phyloP scores from a whole-genome alignment of 139 green algal species.

The Yamagishiella unicocca region DNA sequence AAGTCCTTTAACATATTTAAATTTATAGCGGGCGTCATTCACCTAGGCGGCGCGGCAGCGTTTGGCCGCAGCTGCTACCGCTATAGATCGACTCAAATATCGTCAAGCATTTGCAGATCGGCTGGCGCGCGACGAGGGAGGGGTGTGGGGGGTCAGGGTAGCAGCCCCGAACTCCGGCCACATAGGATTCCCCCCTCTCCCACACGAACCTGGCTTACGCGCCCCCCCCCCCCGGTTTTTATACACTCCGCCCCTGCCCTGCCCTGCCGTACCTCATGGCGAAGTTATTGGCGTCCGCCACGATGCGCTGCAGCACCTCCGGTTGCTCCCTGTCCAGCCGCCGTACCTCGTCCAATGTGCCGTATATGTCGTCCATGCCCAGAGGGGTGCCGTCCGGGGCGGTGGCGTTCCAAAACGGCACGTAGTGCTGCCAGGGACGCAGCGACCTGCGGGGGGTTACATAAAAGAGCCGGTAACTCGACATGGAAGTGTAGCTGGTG shows the following conservation, averaged over 20 bases:
- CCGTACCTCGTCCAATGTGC: background rate
- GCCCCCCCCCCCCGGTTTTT: background rate
- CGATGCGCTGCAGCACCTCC: background rate
- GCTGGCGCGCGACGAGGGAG: background rate
- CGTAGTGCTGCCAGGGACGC: constrained; percentile 1
- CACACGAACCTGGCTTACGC: background rate
- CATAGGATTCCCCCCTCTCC: background rate
- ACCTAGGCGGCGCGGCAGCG: background rate
- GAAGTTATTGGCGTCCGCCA: background rate
- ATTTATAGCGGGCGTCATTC: background rate
- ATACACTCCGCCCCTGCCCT: background rate
- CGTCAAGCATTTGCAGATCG: background rate
- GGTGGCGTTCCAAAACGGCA: constrained; percentile 36
- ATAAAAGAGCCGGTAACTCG: too few relatives aligned
- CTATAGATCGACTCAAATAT: background rate
- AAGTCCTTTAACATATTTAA: background rate
- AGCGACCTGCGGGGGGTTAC: constrained; percentile 26
- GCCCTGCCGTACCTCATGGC: background rate
- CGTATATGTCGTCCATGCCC: constrained; percentile 46
- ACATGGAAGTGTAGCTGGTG: too few relatives aligned
- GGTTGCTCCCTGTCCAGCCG: background rate
- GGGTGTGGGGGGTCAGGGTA: background rate
- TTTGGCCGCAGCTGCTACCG: background rate
- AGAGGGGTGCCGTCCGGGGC: background rate
- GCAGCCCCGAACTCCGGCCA: background rate